Conservation (phyloP, 1,139 yeast species). For the Wickerhamomyces sp. region DNA sequence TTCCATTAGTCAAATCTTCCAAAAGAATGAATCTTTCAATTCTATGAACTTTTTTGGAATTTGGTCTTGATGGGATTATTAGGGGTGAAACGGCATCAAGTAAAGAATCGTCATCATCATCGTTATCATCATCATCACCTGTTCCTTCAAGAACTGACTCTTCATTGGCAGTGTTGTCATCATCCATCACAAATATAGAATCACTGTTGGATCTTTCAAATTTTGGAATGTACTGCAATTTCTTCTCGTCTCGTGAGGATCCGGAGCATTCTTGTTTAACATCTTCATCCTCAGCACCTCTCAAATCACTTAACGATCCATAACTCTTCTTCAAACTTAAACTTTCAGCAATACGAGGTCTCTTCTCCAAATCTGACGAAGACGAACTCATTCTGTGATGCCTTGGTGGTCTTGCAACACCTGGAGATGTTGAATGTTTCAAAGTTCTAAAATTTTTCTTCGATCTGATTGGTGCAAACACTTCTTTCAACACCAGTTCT, state of each 20-base stretch:
- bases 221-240: constrained; percentile 4
- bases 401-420: constrained; percentile 9
- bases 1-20: constrained; percentile 84
- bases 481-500: constrained; percentile 64
- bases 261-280: constrained; percentile 2
- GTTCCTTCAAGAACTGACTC: too few species aligned
- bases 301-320: constrained; percentile 20
- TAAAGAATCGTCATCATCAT: constrained; percentile 11
- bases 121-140: constrained; percentile 1
- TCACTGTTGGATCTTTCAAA: constrained; percentile 20
- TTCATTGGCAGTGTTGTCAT: constrained; percentile 11
- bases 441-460: constrained; percentile 7
- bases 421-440: constrained; percentile 16
- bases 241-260: too few species aligned
- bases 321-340: constrained; percentile 15
- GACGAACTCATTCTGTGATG: constrained; percentile 18
- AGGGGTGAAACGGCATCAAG: constrained; percentile 14
- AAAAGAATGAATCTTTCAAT: constrained; percentile 81
- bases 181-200: constrained; percentile 23
- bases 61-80: constrained; percentile 13
- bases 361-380: constrained; percentile 23
- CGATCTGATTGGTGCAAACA: constrained; percentile 49
- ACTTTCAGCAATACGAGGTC: constrained; percentile 11
- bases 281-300: constrained; percentile 1
- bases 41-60: constrained; percentile 40